Percentiles rank a stretch among this genome's conserved stretches.
These are phyloP conservation scores for Clonostachys rosea DNA, from an alignment of 2,329 filamentous ascomycete species.

Conservation along the genomic window DNA sequence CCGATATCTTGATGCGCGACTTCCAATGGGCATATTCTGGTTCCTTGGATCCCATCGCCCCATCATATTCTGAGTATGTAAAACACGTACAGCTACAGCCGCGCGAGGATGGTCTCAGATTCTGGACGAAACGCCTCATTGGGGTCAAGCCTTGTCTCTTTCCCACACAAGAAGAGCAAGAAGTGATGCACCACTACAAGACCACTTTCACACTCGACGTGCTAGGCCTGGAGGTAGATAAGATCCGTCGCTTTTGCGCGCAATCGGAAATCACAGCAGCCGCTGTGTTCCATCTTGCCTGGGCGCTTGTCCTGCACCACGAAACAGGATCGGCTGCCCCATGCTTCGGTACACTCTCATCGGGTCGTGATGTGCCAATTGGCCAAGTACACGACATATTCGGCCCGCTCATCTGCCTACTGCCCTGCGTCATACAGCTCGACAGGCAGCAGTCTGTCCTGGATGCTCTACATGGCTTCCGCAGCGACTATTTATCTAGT, in stretches of 20 bases:
- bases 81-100: not conserved
- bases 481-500: constrained; percentile 2
- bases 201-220: not conserved
- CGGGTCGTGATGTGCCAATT: not conserved
- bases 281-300: not conserved
- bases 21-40: not conserved
- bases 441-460: not conserved
- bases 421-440: not conserved
- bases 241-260: not conserved
- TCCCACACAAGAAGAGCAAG: not conserved
- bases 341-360: not conserved
- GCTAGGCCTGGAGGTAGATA: not conserved
- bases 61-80: no score
- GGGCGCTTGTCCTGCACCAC: not conserved
- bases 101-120: not conserved
- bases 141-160: not conserved
- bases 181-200: not conserved
- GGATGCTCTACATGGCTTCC: not conserved
- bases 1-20: not conserved
- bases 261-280: not conserved
- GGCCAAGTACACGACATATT: not conserved
- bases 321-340: not conserved
- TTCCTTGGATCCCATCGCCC: not conserved
- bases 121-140: not conserved
- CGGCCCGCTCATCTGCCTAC: not conserved